Evolutionary conservation across 129 eudicot species (phyloP).

Genomic region (Tagetes erecta): DNA sequence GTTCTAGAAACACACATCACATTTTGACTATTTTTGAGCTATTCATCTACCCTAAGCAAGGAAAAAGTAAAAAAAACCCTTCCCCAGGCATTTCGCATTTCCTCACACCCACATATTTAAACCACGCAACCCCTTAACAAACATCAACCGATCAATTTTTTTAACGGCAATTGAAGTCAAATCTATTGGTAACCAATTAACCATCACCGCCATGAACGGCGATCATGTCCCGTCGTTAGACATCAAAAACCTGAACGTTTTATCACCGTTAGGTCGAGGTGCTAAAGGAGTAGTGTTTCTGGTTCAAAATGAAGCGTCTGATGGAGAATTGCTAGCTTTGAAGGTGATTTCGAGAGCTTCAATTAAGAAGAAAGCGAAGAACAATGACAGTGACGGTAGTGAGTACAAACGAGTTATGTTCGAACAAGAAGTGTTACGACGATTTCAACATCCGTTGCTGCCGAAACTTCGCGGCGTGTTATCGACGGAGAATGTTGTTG

Average conservation of each 20-base stretch:
- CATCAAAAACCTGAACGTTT: constrained; percentile 41
- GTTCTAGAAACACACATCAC: constrained; percentile 28
- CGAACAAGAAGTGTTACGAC: constrained; percentile 67
- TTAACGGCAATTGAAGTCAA: background rate
- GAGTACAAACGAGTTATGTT: constrained; percentile 60
- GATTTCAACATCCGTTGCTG: constrained; percentile 65
- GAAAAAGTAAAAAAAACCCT: constrained; percentile 13
- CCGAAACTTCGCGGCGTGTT: constrained; percentile 76
- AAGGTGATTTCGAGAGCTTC: constrained; percentile 65
- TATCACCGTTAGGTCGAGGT: constrained; percentile 80
- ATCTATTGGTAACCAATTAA: background rate
- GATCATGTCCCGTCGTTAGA: constrained; percentile 36
- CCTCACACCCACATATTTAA: constrained; percentile 28
- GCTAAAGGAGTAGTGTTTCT: constrained; percentile 96
- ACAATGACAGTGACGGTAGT: constrained; percentile 36
- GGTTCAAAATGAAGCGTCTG: constrained; percentile 38
- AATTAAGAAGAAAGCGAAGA: constrained; percentile 43
- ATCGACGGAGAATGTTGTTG: constrained; percentile 62
- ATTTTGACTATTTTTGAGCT: constrained; percentile 13
- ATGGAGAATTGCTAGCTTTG: constrained; percentile 57
- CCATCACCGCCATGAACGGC: constrained; percentile 39
- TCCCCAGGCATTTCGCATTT: constrained; percentile 19
- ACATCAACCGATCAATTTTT: background rate
- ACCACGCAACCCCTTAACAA: background rate
- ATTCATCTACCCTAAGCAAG: background rate